Evolutionary conservation across 2,329 filamentous ascomycete species (phyloP).

Genomic region (Ceratocystis alfenasii): DNA sequence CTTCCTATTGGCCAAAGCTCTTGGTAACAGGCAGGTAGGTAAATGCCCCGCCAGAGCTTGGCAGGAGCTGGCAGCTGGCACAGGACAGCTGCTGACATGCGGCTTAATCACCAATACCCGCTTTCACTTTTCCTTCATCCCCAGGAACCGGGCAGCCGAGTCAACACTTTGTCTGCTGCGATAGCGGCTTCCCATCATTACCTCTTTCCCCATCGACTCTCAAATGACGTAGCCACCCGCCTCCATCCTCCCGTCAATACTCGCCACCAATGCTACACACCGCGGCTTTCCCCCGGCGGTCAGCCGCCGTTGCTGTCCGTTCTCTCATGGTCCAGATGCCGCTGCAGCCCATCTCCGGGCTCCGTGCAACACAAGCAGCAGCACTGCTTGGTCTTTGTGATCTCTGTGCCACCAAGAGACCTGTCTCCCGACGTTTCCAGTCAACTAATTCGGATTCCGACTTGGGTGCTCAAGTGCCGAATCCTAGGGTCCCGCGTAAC

Average conservation of each 20-base stretch:
- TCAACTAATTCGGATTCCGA: slow-evolving; percentile 5
- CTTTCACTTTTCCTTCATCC: background rate
- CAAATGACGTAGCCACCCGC: background rate
- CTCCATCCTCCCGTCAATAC: background rate
- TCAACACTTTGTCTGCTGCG: too few relatives aligned
- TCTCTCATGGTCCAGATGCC: background rate
- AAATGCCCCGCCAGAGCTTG: background rate
- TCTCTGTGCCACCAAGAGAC: background rate
- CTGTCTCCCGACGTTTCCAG: background rate
- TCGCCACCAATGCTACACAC: slow-evolving; percentile 6
- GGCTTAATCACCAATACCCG: background rate
- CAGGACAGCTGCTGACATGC: background rate
- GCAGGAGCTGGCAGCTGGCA: background rate
- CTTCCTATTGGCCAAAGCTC: slow-evolving; percentile 10
- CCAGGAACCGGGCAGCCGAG: too few relatives aligned
- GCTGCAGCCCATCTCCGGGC: background rate
- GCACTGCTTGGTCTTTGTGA: background rate
- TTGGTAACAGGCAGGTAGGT: background rate
- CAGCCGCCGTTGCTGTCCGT: background rate
- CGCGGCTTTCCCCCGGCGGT: background rate
- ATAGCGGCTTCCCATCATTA: too few relatives aligned
- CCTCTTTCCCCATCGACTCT: too few relatives aligned
- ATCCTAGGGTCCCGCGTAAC: slow-evolving; percentile 13
- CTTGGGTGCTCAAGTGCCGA: background rate
- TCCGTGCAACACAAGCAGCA: background rate